A percentile compares a stretch with the other conserved stretches of the same genome.
phyloP scores from a whole-genome alignment of 768 basidiomycete species.

The Dioszegia hungarica region DNA sequence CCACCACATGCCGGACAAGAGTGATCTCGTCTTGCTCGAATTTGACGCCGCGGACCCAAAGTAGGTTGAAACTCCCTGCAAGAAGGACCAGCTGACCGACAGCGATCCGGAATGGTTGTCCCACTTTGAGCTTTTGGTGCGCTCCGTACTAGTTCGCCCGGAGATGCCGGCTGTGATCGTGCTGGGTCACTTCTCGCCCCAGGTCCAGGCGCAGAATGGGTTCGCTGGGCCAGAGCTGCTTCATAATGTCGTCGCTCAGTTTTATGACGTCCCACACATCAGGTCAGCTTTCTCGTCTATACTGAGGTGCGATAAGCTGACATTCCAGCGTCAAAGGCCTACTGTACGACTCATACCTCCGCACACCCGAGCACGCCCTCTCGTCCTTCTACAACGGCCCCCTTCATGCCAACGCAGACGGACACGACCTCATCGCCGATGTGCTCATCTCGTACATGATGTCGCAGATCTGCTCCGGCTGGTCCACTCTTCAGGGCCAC shows the following conservation, averaged over 20 bases:
- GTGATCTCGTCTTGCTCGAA: slow-evolving; percentile 91
- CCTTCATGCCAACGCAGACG: slow-evolving; percentile 69
- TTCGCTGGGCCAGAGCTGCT: slow-evolving; percentile 85
- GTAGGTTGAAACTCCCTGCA: slow-evolving; percentile 54
- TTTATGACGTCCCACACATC: slow-evolving; percentile 94
- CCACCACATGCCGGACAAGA: slow-evolving; percentile 88
- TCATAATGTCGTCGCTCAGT: slow-evolving; percentile 87
- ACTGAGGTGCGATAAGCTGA: background rate
- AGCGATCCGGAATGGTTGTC: slow-evolving; percentile 69
- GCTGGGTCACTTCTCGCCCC: slow-evolving; percentile 91
- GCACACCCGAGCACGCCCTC: slow-evolving; percentile 59
- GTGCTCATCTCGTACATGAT: slow-evolving; percentile 88
- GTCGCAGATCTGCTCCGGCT: slow-evolving; percentile 77
- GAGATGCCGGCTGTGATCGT: slow-evolving; percentile 88
- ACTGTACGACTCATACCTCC: slow-evolving; percentile 76
- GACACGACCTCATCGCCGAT: slow-evolving; percentile 85
- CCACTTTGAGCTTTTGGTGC: slow-evolving; percentile 86
- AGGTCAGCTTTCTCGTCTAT: slow-evolving; percentile 51
- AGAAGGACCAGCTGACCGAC: background rate
- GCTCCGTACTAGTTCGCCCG: slow-evolving; percentile 81
- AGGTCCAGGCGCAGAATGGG: slow-evolving; percentile 70
- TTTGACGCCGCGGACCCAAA: slow-evolving; percentile 84
- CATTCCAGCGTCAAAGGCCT: slow-evolving; percentile 69
- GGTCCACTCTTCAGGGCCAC: slow-evolving; percentile 65
- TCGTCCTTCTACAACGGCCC: slow-evolving; percentile 74